Evolutionary conservation across 192 early-diverging fungal genomes (phyloP).

Genomic region (Coemansia sp.): DNA sequence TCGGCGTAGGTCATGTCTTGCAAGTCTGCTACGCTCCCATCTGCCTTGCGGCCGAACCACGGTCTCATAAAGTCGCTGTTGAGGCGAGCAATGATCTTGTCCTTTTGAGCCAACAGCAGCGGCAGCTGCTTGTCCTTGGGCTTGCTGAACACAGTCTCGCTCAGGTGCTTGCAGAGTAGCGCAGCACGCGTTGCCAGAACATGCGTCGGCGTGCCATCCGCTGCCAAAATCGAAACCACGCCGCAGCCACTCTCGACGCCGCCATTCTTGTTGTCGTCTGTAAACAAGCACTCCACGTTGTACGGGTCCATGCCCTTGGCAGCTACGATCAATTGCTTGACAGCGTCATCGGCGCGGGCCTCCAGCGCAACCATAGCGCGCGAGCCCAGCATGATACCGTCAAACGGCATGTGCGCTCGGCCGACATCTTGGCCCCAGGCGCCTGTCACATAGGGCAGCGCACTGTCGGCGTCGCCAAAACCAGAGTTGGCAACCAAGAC

Average conservation of each 20-base stretch:
- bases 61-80: slow-evolving; percentile 92
- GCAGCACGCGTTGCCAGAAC: slow-evolving; percentile 93
- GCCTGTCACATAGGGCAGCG: slow-evolving; percentile 86
- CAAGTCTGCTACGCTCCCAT: slow-evolving; percentile 72
- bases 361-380: slow-evolving; percentile 91
- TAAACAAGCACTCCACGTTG: slow-evolving; percentile 83
- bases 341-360: slow-evolving; percentile 64
- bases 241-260: slow-evolving; percentile 58
- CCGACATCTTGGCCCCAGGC: slow-evolving; percentile 80
- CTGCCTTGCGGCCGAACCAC: slow-evolving; percentile 88
- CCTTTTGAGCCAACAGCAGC: slow-evolving; percentile 74
- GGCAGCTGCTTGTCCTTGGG: slow-evolving; percentile 82
- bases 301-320: slow-evolving; percentile 77
- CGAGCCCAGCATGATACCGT: slow-evolving; percentile 89
- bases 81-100: slow-evolving; percentile 83
- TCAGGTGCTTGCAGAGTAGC: slow-evolving; percentile 85
- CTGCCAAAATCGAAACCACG: slow-evolving; percentile 86
- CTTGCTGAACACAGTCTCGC: slow-evolving; percentile 80
- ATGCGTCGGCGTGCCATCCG: slow-evolving; percentile 84
- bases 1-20: slow-evolving; percentile 93
- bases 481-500: slow-evolving; percentile 90
- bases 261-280: slow-evolving; percentile 71
- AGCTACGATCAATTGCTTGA: slow-evolving; percentile 84
- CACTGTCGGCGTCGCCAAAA: slow-evolving; percentile 84
- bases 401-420: slow-evolving; percentile 88